Percentiles rank a stretch among this genome's conserved stretches.
These are phyloP conservation scores for Acarospora socialis DNA, from an alignment of 2,329 filamentous ascomycete genomes.

Conservation along the genomic window DNA sequence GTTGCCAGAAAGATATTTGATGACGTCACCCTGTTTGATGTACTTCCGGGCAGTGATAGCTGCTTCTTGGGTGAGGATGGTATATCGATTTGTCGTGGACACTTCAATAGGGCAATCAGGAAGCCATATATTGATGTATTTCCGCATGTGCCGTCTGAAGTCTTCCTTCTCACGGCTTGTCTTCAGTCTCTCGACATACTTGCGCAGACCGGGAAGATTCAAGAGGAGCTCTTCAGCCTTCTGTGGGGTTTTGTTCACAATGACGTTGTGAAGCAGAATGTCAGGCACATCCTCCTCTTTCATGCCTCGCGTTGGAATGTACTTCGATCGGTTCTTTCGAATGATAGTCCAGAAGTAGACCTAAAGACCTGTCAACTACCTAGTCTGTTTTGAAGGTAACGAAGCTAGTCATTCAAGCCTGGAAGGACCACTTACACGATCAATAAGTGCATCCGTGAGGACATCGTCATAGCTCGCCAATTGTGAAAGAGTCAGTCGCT, in stretches of 20 bases:
- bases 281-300: constrained; percentile 47
- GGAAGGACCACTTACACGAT: constrained; percentile 55
- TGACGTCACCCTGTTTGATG: constrained; percentile 67
- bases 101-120: constrained; percentile 94
- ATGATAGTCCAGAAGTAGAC: constrained; percentile 94
- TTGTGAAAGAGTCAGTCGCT: constrained; percentile 70
- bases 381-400: neutral
- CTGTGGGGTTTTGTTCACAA: constrained; percentile 57
- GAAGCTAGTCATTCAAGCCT: constrained; percentile 6
- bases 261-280: constrained; percentile 49
- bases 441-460: constrained; percentile 83
- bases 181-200: constrained; percentile 53
- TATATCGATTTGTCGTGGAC: constrained; percentile 85
- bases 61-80: constrained; percentile 78
- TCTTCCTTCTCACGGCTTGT: constrained; percentile 72
- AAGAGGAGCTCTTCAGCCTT: constrained; percentile 61
- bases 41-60: constrained; percentile 65
- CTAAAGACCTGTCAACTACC: constrained; percentile 32
- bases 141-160: constrained; percentile 70
- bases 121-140: constrained; percentile 85
- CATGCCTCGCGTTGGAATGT: constrained; percentile 69
- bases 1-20: constrained; percentile 84
- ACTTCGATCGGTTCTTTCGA: constrained; percentile 82
- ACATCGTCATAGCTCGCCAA: constrained; percentile 91
- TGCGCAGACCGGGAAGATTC: constrained; percentile 55